Conservation (phyloP, 1,139 yeast species). For the Arxiozyma slooffiae region DNA sequence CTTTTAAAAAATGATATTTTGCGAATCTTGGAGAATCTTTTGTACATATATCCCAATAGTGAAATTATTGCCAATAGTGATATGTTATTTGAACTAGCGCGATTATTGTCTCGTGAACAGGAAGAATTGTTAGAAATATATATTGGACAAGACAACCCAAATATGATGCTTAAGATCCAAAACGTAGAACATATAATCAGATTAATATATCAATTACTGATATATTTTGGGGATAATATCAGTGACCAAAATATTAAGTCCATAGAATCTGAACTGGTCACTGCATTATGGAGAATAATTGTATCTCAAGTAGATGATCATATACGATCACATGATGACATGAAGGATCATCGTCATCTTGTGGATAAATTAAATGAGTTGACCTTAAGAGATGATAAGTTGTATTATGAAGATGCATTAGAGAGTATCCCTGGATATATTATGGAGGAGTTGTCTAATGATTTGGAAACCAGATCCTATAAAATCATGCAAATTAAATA, state of each 20-base stretch:
- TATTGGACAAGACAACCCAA: conserved; percentile 21
- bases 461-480: conserved; percentile 12
- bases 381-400: conserved; percentile 13
- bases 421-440: conserved; percentile 24
- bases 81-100: conserved; percentile 19
- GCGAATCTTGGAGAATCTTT: conserved; percentile 19
- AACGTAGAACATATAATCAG: conserved; percentile 19
- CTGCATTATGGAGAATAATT: conserved; percentile 25
- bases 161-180: conserved; percentile 14
- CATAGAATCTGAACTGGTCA: conserved; percentile 23
- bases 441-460: conserved; percentile 15
- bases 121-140: conserved; percentile 17
- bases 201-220: conserved; percentile 23
- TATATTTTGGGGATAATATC: conserved; percentile 13
- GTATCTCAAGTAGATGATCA: conserved; percentile 17
- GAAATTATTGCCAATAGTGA: conserved; percentile 14
- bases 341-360: conserved; percentile 16
- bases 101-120: conserved; percentile 23
- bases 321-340: conserved; percentile 9
- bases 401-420: conserved; percentile 24
- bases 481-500: conserved; percentile 32
- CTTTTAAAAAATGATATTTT: conserved; percentile 19
- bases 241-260: conserved; percentile 16
- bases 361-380: conserved; percentile 20
- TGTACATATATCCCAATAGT: conserved; percentile 12